Conservation (phyloP, 78 protist genomes). For the Dictyostelium discoideum region dicty_2.7 NC_007088.5:3702001-3702500, state of each 20-base stretch:
- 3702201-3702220: neutral
- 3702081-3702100: conserved; percentile 7
- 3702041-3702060: conserved; percentile 35
- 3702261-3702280: neutral
- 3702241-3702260: neutral
- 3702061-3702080: conserved; percentile 29
- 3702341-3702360: neutral
- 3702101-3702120: neutral
- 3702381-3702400: neutral
- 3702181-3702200: conserved; percentile 12
- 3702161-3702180: neutral
- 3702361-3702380: too few species aligned
- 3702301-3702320: neutral
- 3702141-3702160: neutral
- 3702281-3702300: neutral
- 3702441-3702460: neutral
- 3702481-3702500: too few species aligned
- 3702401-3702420: neutral
- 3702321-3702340: neutral
- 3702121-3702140: neutral
- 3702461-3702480: neutral
- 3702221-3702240: neutral
- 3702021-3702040: conserved; percentile 62
- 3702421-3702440: neutral
- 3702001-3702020: conserved; percentile 27